Percentiles rank a stretch among this genome's conserved stretches.
Conservation (phyloP, 1,284 basidiomycete species). For the Ustilago shanxiensis region DNA sequence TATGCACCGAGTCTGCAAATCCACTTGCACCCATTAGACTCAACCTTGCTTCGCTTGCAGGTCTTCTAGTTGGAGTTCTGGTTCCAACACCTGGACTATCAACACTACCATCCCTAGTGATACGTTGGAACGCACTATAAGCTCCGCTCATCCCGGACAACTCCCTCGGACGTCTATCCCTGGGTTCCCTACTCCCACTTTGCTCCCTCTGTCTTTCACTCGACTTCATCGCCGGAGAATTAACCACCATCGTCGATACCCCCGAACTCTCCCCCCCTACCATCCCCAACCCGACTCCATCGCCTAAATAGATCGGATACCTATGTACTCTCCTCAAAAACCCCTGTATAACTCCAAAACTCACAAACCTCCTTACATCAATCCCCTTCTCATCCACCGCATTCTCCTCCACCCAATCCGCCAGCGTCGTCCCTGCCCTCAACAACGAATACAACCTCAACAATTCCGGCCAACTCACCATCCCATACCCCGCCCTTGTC, state of each 20-base stretch:
- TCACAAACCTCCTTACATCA: conserved; percentile 93
- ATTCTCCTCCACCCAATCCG: conserved; percentile 88
- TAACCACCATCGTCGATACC: conserved; percentile 27
- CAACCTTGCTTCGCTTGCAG: conserved; percentile 27
- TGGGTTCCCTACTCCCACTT: conserved; percentile 50
- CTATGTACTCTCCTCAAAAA: conserved; percentile 92
- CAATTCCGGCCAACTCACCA: conserved; percentile 73
- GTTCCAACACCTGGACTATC: conserved; percentile 37
- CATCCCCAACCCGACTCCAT: conserved; percentile 10
- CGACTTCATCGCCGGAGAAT: conserved; percentile 29
- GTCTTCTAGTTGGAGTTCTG: conserved; percentile 14
- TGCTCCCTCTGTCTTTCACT: conserved; percentile 20
- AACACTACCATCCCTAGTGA: conserved; percentile 46
- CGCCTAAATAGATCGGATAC: conserved; percentile 80
- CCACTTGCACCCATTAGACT: conserved; percentile 22
- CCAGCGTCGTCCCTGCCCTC: conserved; percentile 84
- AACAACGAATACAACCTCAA: conserved; percentile 87
- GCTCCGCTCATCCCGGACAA: conserved; percentile 41
- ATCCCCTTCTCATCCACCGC: conserved; percentile 76
- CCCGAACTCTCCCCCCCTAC: conserved; percentile 19
- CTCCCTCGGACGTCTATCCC: conserved; percentile 44
- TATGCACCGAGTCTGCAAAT: conserved; percentile 21
- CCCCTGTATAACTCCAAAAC: conserved; percentile 98
- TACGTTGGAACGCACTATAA: conserved; percentile 31
- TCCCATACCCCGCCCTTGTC: conserved; percentile 77